Base-by-base conservation (phyloP, 495 filamentous ascomycete species). In the Daldinia grandis region DNA sequence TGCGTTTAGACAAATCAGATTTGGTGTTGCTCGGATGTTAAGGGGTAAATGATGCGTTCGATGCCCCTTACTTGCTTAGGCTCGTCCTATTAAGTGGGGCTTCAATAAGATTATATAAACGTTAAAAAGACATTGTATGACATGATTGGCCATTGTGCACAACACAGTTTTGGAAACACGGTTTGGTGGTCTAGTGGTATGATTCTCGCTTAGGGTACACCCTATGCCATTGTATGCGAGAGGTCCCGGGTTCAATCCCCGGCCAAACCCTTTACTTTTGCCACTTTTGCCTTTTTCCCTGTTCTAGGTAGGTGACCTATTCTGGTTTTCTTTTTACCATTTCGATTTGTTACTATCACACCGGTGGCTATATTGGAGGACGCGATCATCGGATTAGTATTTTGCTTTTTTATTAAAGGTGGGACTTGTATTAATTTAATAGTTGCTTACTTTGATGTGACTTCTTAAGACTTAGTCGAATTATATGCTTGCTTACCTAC, bases 231-330 rank as follows among this genome's bases (percentile, higher is more conserved):
- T 17, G 44, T 24, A 33, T 69, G 66, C 66, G 66, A 63, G 66
- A 58, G 66, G 66, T 69, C 66, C 66, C 66, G 66, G 66, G 66
- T 69, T 69, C 66, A 53, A 69, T 62, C 58, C 66, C 66, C 66
- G 66, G 66, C 59, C 42, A 69, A 57, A 30, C 66, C 66, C 66
- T 35, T 58, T 24, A 25, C 8, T 31, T 40, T 68, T 68, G 15
- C 30, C 1, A 25, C 8, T 31, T 40, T 68, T 68, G 15, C 30
- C 1, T n/a, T 12, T n/a, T 33, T 37, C n/a, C n/a, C n/a, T n/a
- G n/a, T n/a, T n/a, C n/a, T n/a, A n/a, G n/a, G n/a, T 56, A 10
- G 4, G 27, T 17, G 8, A 42, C 6, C 14, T n/a, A 6, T 42
- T 44, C 15, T 19, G 0, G 9, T 5, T n/a, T 44, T 17, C 40